Conservation (phyloP, 2,329 filamentous ascomycete genomes). For the Aspergillus caelatus region DNA sequence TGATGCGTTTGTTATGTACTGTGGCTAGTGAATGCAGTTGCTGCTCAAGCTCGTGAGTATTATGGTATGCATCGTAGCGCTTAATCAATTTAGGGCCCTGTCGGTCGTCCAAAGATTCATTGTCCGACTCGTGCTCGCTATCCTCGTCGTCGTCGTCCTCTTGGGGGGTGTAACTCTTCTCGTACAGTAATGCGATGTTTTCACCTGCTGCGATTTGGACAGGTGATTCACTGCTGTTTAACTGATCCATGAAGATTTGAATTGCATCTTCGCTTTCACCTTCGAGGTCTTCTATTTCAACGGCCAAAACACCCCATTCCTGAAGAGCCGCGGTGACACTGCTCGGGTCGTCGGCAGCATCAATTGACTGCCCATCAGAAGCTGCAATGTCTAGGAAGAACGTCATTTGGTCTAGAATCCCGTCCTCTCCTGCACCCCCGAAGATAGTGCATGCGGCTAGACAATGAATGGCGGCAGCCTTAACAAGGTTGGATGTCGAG, state of each 20-base stretch:
- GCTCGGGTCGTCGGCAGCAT: conserved; percentile 69
- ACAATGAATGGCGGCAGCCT: conserved; percentile 72
- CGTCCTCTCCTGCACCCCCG: conserved; percentile 70
- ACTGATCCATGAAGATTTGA: conserved; percentile 81
- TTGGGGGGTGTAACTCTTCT: conserved; percentile 65
- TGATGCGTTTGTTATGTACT: conserved; percentile 63
- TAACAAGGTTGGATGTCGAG: conserved; percentile 65
- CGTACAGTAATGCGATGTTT: conserved; percentile 81
- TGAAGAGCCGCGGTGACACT: conserved; percentile 75
- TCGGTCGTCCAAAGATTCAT: conserved; percentile 41
- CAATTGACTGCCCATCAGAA: conserved; percentile 73
- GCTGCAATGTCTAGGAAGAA: conserved; percentile 77
- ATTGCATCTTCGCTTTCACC: conserved; percentile 71
- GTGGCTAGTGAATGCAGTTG: conserved; percentile 63
- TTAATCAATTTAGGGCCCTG: conserved; percentile 55
- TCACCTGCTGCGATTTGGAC: conserved; percentile 78
- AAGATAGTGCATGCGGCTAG: conserved; percentile 74
- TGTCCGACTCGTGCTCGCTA: conserved; percentile 45
- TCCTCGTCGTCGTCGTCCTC: conserved; percentile 62
- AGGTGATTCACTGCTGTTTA: conserved; percentile 70
- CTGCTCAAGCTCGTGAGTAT: conserved; percentile 62
- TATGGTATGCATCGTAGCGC: conserved; percentile 69
- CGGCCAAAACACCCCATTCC: conserved; percentile 79
- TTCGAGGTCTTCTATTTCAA: conserved; percentile 74
- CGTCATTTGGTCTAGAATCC: conserved; percentile 71